phyloP scores from a whole-genome alignment of 495 filamentous ascomycete species.

The Lophium mytilinum region DNA sequence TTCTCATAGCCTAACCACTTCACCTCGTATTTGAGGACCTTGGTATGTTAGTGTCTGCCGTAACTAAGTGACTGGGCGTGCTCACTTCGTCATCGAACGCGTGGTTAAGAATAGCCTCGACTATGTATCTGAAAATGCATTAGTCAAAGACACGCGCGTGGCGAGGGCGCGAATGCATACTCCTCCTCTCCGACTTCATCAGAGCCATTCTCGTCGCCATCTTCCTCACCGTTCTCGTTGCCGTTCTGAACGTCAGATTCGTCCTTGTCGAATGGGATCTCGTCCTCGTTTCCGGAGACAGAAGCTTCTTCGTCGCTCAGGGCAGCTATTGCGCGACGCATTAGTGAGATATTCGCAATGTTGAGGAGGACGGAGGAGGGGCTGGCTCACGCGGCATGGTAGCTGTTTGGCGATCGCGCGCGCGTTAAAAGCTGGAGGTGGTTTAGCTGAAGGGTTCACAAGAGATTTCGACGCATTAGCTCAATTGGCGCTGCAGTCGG shows the following conservation, averaged over 20 bases:
- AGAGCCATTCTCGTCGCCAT: slow-evolving; percentile 30
- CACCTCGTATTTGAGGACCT: slow-evolving; percentile 36
- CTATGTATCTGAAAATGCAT: slow-evolving; percentile 45
- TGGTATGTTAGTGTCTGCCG: too few species aligned
- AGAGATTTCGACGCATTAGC: not conserved
- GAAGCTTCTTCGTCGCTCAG: slow-evolving; percentile 31
- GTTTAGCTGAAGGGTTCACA: too few species aligned
- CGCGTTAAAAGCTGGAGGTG: not conserved
- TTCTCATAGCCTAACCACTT: slow-evolving; percentile 60
- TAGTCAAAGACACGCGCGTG: slow-evolving; percentile 22
- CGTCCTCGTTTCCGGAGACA: slow-evolving; percentile 17
- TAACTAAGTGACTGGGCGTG: not conserved
- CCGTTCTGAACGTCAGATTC: slow-evolving; percentile 24
- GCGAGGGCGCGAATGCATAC: slow-evolving; percentile 26
- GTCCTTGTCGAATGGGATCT: slow-evolving; percentile 14
- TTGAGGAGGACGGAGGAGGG: not conserved
- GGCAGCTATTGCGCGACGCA: slow-evolving; percentile 23
- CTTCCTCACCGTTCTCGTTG: slow-evolving; percentile 24
- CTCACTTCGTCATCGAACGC: slow-evolving; percentile 36
- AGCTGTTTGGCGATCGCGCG: not conserved
- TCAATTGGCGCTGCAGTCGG: not conserved
- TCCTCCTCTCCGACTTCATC: slow-evolving; percentile 35
- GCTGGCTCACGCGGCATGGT: slow-evolving; percentile 23
- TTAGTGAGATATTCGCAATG: not conserved
- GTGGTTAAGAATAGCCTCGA: slow-evolving; percentile 51